phyloP scores from a whole-genome alignment of 176 grass and related monocot species.

The Triticum aestivum region DNA sequence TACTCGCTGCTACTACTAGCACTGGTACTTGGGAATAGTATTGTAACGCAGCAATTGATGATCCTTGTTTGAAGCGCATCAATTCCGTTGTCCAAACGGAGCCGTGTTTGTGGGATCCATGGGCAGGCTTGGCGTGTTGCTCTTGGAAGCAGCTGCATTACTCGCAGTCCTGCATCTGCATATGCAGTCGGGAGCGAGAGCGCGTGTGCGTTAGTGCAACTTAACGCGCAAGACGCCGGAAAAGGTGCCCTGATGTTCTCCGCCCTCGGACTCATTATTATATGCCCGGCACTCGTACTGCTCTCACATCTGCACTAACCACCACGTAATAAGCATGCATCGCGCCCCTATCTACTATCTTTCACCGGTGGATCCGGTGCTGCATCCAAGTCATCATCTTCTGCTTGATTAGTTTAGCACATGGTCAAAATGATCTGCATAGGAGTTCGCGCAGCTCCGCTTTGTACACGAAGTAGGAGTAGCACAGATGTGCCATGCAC shows the following conservation, averaged over 20 bases:
- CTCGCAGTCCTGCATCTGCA: not conserved
- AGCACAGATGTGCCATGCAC: no score
- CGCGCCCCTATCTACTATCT: constrained; percentile 35
- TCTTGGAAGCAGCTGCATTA: constrained; percentile 26
- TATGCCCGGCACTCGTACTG: not conserved
- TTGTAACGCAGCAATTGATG: not conserved
- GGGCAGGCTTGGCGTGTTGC: constrained; percentile 29
- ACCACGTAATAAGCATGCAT: not conserved
- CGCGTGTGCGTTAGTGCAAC: not conserved
- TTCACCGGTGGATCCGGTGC: not conserved
- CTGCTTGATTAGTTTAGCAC: constrained; percentile 18
- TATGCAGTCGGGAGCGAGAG: not conserved
- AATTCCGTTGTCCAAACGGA: constrained; percentile 42
- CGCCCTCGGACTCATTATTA: not conserved
- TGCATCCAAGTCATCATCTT: not conserved
- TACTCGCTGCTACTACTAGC: no score
- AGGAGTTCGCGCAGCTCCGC: not conserved
- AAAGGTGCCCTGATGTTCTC: constrained; percentile 48
- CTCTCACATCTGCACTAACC: not conserved
- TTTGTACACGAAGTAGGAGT: not conserved
- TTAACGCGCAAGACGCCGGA: constrained; percentile 53
- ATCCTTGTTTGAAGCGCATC: constrained; percentile 30
- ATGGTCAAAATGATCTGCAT: constrained; percentile 31
- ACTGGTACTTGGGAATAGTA: not conserved
- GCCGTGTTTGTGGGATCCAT: constrained; percentile 38